Conservation (phyloP, 139 green algal species). For the Nannochloris sp. region DNA sequence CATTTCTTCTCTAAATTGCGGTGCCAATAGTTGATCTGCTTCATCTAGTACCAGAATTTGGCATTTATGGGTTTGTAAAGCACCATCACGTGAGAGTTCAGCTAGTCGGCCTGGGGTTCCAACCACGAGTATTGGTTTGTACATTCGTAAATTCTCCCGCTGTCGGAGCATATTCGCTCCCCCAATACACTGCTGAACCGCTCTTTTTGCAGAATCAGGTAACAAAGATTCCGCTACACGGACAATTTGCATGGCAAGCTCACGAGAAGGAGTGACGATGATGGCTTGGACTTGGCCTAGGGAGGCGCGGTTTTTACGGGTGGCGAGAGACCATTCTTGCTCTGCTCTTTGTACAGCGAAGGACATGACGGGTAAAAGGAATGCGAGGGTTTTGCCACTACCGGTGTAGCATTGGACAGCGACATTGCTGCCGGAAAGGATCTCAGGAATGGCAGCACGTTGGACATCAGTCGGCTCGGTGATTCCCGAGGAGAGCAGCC, state of each 20-base stretch:
- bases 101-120: constrained; percentile 89
- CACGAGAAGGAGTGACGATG: constrained; percentile 78
- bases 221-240: constrained; percentile 65
- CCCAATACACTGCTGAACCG: constrained; percentile 92
- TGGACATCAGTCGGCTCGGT: constrained; percentile 75
- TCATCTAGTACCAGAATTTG: constrained; percentile 64
- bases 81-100: constrained; percentile 61
- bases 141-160: constrained; percentile 66
- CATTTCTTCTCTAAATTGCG: constrained; percentile 78
- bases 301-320: constrained; percentile 16
- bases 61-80: constrained; percentile 37
- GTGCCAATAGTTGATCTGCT: constrained; percentile 78
- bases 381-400: constrained; percentile 93
- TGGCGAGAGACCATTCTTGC: constrained; percentile 18
- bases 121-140: constrained; percentile 84
- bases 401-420: constrained; percentile 89
- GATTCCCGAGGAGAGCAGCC: no score
- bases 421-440: constrained; percentile 55
- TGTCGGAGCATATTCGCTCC: constrained; percentile 81
- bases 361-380: constrained; percentile 79
- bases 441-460: constrained; percentile 42
- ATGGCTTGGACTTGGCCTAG: constrained; percentile 38
- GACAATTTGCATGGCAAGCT: constrained; percentile 94
- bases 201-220: constrained; percentile 26
- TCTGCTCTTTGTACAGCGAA: constrained; percentile 51